Percentiles rank a stretch among this genome's conserved stretches.
Conservation (phyloP, 768 basidiomycete genomes). For the Guyanaporus albipodus region DNA sequence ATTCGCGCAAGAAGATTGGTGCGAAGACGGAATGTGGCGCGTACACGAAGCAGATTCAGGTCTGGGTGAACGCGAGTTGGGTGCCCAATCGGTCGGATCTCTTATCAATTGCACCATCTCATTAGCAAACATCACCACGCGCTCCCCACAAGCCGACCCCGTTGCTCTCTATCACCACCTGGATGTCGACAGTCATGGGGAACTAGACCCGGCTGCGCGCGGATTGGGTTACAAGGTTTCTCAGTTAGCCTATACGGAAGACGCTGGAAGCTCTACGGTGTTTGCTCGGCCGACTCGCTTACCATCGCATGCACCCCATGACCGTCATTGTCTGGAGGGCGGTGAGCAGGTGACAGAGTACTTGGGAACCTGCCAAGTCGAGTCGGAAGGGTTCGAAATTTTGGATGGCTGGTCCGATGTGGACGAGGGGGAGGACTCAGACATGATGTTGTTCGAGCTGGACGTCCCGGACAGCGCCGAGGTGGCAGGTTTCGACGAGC, state of each 20-base stretch:
- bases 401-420: conserved; percentile 4
- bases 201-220: conserved; percentile 9
- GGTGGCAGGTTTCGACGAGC: not conserved
- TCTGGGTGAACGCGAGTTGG: conserved; percentile 1
- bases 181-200: conserved; percentile 1
- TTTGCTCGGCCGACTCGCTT: conserved; percentile 1
- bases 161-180: conserved; percentile 19
- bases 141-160: conserved; percentile 6
- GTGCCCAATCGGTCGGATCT: conserved; percentile 18
- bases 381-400: conserved; percentile 10
- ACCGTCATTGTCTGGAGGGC: conserved; percentile 4
- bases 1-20: conserved; percentile 13
- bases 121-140: conserved; percentile 18
- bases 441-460: conserved; percentile 16
- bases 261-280: conserved; percentile 10
- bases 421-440: conserved; percentile 10
- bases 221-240: conserved; percentile 11
- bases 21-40: conserved; percentile 15
- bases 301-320: conserved; percentile 14
- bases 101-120: conserved; percentile 23
- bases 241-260: conserved; percentile 16
- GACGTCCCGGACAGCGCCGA: conserved; percentile 8
- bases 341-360: conserved; percentile 15
- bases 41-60: conserved; percentile 4
- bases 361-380: conserved; percentile 1